Conservation (phyloP, 176 grass and related monocot species). For the Carex pumila region DNA sequence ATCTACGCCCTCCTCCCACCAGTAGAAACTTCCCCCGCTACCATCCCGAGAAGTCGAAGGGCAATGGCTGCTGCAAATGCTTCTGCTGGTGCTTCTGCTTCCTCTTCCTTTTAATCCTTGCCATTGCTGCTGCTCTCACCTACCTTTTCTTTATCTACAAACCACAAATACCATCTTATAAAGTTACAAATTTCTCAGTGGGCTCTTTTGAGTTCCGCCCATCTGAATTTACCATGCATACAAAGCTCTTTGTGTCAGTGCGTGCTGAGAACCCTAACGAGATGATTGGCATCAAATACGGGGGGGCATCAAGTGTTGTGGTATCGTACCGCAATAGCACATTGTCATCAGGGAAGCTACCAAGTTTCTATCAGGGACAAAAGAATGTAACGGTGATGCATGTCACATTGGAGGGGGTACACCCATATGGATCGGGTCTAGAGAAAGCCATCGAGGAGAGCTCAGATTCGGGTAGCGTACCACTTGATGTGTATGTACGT, state of each 20-base stretch:
- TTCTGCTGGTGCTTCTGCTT: conserved; percentile 61
- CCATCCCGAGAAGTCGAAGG: conserved; percentile 9
- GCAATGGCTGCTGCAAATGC: conserved; percentile 27
- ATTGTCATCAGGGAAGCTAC: conserved; percentile 52
- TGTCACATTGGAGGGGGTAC: conserved; percentile 53
- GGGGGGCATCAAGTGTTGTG: conserved; percentile 35
- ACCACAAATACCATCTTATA: conserved; percentile 66
- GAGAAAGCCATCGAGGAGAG: conserved; percentile 59
- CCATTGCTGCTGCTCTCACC: neutral
- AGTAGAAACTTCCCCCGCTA: conserved; percentile 55
- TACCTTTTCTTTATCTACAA: conserved; percentile 43
- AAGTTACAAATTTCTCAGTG: conserved; percentile 54
- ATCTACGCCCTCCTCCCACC: conserved; percentile 13
- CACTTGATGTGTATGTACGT: conserved; percentile 50
- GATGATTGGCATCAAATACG: conserved; percentile 62
- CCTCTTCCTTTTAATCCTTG: conserved; percentile 45
- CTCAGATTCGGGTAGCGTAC: conserved; percentile 43
- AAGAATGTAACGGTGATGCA: conserved; percentile 63
- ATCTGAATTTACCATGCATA: conserved; percentile 46
- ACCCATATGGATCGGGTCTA: conserved; percentile 34
- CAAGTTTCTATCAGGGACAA: conserved; percentile 62
- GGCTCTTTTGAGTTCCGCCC: conserved; percentile 48
- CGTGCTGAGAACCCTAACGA: conserved; percentile 80
- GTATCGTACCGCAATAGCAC: conserved; percentile 51
- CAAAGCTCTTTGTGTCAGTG: conserved; percentile 48